phyloP scores from a whole-genome alignment of 305 asterid genomes.

The Withania somnifera region DNA sequence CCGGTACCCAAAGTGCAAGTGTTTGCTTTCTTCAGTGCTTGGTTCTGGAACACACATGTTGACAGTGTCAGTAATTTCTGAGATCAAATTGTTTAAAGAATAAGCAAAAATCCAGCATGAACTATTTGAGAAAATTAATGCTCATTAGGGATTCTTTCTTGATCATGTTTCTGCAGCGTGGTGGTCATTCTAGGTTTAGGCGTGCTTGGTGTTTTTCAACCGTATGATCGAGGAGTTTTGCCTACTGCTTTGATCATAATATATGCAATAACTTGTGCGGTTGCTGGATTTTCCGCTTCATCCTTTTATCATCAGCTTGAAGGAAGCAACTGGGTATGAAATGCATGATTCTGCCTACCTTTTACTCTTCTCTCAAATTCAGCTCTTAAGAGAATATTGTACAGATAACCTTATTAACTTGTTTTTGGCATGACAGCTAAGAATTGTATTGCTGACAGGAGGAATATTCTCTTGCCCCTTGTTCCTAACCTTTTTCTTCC shows the following conservation, averaged over 20 bases:
- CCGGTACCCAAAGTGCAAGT: constrained; percentile 10
- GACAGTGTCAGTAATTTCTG: constrained; percentile 3
- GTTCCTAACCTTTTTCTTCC: constrained; percentile 5
- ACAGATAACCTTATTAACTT: background rate
- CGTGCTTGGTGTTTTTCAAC: constrained; percentile 10
- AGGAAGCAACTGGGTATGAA: constrained; percentile 15
- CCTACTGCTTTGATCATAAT: background rate
- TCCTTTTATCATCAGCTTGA: constrained; percentile 13
- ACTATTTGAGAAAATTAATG: background rate
- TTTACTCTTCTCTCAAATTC: background rate
- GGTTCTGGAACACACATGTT: constrained; percentile 18
- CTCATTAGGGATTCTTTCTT: background rate
- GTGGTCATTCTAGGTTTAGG: background rate
- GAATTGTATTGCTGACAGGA: constrained; percentile 9
- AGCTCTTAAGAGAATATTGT: background rate
- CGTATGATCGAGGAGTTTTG: constrained; percentile 14
- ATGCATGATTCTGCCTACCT: background rate
- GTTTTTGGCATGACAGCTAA: constrained; percentile 2
- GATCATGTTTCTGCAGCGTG: background rate
- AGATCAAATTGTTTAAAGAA: background rate
- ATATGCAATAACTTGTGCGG: constrained; percentile 3
- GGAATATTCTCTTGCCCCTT: constrained; percentile 8
- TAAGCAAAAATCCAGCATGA: background rate
- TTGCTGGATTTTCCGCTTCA: constrained; percentile 11
- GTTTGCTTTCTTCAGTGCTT: constrained; percentile 12